Evolutionary conservation across 306 rosid species (phyloP).

Genomic region (Casuarina equisetifolia): DNA sequence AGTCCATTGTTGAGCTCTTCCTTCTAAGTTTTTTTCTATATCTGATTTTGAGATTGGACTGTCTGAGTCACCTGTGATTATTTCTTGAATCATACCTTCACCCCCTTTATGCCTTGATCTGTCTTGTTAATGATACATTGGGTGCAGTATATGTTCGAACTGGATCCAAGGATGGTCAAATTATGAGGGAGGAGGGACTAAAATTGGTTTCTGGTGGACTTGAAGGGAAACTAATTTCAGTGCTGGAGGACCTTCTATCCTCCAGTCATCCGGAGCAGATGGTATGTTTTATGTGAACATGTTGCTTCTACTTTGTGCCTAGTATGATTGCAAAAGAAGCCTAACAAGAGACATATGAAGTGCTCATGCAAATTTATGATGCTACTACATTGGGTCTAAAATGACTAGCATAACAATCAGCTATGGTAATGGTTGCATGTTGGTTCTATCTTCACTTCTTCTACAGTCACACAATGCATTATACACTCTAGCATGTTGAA

Average conservation of each 20-base stretch:
- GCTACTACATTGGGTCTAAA: slow-evolving; percentile 9
- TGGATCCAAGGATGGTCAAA: slow-evolving; percentile 43
- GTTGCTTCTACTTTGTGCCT: slow-evolving; percentile 8
- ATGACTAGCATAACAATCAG: slow-evolving; percentile 1
- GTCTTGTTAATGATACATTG: slow-evolving; percentile 4
- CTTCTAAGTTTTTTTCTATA: background rate
- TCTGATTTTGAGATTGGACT: slow-evolving; percentile 11
- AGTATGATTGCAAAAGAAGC: slow-evolving; percentile 15
- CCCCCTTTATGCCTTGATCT: slow-evolving; percentile 16
- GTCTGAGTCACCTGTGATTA: background rate
- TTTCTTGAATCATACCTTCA: background rate
- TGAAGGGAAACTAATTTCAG: slow-evolving; percentile 61
- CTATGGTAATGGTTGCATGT: background rate
- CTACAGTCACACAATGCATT: background rate
- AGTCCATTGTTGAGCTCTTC: slow-evolving; percentile 35
- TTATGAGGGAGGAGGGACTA: slow-evolving; percentile 59
- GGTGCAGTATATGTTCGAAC: slow-evolving; percentile 68
- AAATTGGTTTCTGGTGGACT: slow-evolving; percentile 73
- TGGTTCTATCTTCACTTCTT: background rate
- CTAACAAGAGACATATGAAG: slow-evolving; percentile 10
- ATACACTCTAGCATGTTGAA: slow-evolving; percentile 25
- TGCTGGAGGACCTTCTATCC: slow-evolving; percentile 60
- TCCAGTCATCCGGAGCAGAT: slow-evolving; percentile 68
- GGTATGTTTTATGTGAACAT: slow-evolving; percentile 47
- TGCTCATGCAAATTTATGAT: background rate